Evolutionary conservation across 208 protist species (phyloP), one percentile per base, ranked within the genome.

Genomic region (Acanthamoeba triangularis): DNA sequence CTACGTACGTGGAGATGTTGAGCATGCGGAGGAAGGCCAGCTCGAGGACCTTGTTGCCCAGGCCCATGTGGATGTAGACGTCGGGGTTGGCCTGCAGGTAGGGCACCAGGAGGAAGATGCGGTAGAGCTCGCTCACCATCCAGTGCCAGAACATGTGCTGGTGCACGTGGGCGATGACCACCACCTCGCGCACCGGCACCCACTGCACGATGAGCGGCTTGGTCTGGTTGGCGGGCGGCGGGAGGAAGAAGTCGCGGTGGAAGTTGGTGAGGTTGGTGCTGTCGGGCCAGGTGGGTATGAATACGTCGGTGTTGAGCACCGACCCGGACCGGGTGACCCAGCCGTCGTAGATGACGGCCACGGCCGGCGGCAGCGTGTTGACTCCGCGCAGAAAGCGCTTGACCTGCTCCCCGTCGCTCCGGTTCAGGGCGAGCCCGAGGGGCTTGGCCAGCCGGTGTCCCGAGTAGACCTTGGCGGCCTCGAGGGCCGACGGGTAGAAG

Each of bases 131-230:
- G 59, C 82, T 65, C n/a, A 90, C 59, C 37, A 54, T 30, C 47
- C 41, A 90, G 49, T 90, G 82, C 82, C 82, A 90, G 82, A 90
- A 90, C 82, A 90, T 90, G 10, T 23, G 3, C 1, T 61, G 49
- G 52, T 90, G 82, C 47, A 30, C 4, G 37, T 90, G 82, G 25
- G 54, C 35, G 25, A 90, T 25, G 10, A 90, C 82, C 33, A 90
- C 35, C n/a, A 90, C 59, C 47, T 90, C 82, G 8, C 20, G 8
- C 30, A 78, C 69, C 37, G 16, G 61, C 28, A 67, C 28, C 61
- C 61, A 67, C 28, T 74, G 65, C 5, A 25, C 25, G 23, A 37
- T 74, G 65, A 25, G 23, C 23, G 65, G 65, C 33, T 61, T 61
- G 11, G 20, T 61, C 54, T 61, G 54, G 54, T 61, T 61, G 54